phyloP scores from a whole-genome alignment of 257 asterid genomes.

The Lavandula angustifolia region DNA sequence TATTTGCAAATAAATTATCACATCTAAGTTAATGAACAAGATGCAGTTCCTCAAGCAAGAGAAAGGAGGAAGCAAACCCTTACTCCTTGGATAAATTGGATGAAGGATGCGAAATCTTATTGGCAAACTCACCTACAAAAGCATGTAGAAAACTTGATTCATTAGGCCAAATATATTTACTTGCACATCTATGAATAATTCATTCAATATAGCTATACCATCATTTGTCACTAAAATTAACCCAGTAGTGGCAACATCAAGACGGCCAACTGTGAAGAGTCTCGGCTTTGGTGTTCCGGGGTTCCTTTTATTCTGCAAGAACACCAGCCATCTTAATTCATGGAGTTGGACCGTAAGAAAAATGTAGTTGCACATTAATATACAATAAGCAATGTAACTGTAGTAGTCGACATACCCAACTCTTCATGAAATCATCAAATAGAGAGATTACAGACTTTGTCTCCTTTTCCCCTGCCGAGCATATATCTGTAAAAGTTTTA shows the following conservation, averaged over 20 bases:
- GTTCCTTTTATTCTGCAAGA: slow-evolving; percentile 57
- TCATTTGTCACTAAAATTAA: slow-evolving; percentile 93
- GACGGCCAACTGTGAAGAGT: slow-evolving; percentile 95
- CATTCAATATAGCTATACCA: slow-evolving; percentile 48
- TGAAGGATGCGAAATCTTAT: slow-evolving; percentile 92
- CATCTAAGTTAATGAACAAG: not conserved
- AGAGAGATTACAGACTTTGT: slow-evolving; percentile 76
- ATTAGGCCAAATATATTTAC: slow-evolving; percentile 22
- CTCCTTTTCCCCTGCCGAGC: slow-evolving; percentile 93
- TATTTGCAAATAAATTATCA: not conserved
- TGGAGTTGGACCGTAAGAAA: slow-evolving; percentile 5
- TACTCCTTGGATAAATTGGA: slow-evolving; percentile 93
- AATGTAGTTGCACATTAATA: slow-evolving; percentile 9
- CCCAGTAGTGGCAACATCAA: slow-evolving; percentile 96
- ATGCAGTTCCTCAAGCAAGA: slow-evolving; percentile 21
- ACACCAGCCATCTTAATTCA: slow-evolving; percentile 21
- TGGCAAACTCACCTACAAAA: slow-evolving; percentile 84
- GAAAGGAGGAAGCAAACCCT: slow-evolving; percentile 37
- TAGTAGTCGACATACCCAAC: slow-evolving; percentile 64
- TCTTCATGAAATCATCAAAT: slow-evolving; percentile 72
- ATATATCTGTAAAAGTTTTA: slow-evolving; percentile 63
- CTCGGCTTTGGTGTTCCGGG: slow-evolving; percentile 82
- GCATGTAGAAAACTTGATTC: slow-evolving; percentile 20
- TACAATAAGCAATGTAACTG: slow-evolving; percentile 10
- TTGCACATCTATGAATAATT: slow-evolving; percentile 2